A percentile compares a stretch with the other conserved stretches of the same genome.
phyloP scores from a whole-genome alignment of 352 stramenopile genomes.

The Blastocystis hominis region DNA sequence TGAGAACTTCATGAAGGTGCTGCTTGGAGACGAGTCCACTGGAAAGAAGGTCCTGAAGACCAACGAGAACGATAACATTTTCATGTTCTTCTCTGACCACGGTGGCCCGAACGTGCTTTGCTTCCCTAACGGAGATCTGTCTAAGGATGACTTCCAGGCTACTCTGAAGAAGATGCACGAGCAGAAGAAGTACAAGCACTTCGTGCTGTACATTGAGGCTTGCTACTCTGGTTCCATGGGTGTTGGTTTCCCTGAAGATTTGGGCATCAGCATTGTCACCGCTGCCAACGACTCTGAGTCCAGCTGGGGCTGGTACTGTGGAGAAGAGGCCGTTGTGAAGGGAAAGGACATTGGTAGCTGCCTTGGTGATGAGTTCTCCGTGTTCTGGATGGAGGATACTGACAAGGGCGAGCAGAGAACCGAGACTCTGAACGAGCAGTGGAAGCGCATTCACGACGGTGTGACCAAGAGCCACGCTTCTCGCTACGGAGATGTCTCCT shows the following conservation, averaged over 20 bases:
- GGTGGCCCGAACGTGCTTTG: slow-evolving; percentile 73
- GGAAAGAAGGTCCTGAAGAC: slow-evolving; percentile 74
- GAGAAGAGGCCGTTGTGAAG: slow-evolving; percentile 65
- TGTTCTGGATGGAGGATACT: slow-evolving; percentile 82
- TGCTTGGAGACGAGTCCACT: slow-evolving; percentile 69
- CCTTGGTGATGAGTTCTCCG: slow-evolving; percentile 75
- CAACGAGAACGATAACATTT: slow-evolving; percentile 74
- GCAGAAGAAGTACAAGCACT: slow-evolving; percentile 76
- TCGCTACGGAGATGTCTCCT: slow-evolving; percentile 58
- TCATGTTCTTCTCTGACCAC: slow-evolving; percentile 82
- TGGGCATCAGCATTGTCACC: slow-evolving; percentile 77
- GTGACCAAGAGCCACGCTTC: slow-evolving; percentile 74
- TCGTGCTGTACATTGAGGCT: slow-evolving; percentile 81
- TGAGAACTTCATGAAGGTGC: slow-evolving; percentile 75
- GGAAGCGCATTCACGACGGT: slow-evolving; percentile 67
- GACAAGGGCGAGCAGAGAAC: slow-evolving; percentile 69
- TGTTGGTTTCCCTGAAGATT: slow-evolving; percentile 68
- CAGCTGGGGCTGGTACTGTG: slow-evolving; percentile 77
- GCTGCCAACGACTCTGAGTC: slow-evolving; percentile 76
- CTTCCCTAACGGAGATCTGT: slow-evolving; percentile 72
- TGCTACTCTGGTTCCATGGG: slow-evolving; percentile 83
- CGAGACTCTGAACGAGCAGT: slow-evolving; percentile 73
- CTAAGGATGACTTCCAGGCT: slow-evolving; percentile 67
- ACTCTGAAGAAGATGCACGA: slow-evolving; percentile 72
- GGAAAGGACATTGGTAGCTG: slow-evolving; percentile 70